Conservation (phyloP, 2,329 filamentous ascomycete species). For the Trichophyton benhamiae region DNA sequence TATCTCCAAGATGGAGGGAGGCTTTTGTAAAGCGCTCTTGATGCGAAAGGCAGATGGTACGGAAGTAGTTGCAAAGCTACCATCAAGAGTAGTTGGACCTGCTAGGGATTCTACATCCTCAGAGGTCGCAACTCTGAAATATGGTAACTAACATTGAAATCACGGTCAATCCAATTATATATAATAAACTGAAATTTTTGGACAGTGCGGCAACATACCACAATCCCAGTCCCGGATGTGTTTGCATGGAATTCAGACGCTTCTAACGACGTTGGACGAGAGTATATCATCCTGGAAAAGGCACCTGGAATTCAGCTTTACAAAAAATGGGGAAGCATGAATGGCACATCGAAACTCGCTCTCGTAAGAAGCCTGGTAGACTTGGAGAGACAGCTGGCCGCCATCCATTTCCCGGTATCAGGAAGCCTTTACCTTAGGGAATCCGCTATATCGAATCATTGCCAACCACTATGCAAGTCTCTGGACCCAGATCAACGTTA, state of each 20-base stretch:
- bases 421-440: constrained; percentile 22
- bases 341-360: constrained; percentile 7
- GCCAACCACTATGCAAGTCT: neutral
- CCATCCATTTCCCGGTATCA: constrained; percentile 4
- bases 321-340: constrained; percentile 17
- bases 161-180: no score
- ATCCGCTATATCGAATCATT: constrained; percentile 13
- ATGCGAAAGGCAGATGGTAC: constrained; percentile 3
- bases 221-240: constrained; percentile 12
- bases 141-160: neutral
- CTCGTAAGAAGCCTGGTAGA: neutral
- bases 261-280: constrained; percentile 11
- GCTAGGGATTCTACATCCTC: neutral
- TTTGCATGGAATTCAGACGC: constrained; percentile 10
- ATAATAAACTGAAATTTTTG: no score
- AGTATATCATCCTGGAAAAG: constrained; percentile 17
- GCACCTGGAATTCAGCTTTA: constrained; percentile 16
- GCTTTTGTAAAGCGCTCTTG: constrained; percentile 3
- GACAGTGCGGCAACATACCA: constrained; percentile 5
- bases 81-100: neutral
- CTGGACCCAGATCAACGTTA: constrained; percentile 3
- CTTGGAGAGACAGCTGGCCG: neutral
- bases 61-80: constrained; percentile 6
- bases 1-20: constrained; percentile 13
- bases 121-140: constrained; percentile 17